A percentile compares a stretch with the other conserved stretches of the same genome.
Evolutionary conservation across 441 rosid species (phyloP).

Genomic region (Jatropha multifida): DNA sequence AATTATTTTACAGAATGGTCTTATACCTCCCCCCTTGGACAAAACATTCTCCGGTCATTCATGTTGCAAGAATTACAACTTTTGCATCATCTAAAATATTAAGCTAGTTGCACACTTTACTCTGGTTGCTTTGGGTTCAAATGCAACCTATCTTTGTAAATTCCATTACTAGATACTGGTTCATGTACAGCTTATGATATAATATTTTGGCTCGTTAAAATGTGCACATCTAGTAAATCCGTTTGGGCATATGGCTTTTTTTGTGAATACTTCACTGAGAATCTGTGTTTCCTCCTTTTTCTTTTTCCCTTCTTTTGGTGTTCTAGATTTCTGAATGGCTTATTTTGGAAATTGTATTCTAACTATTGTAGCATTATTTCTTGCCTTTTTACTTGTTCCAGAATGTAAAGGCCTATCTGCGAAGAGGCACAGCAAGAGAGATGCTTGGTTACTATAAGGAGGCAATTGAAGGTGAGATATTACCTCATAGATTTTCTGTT

Average conservation of each 20-base stretch:
- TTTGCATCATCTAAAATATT: too few relatives aligned
- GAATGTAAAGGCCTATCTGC: constrained; percentile 87
- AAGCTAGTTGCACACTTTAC: not conserved
- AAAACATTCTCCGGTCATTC: not conserved
- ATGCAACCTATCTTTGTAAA: not conserved
- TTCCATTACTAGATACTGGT: not conserved
- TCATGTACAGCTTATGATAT: not conserved
- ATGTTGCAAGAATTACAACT: not conserved
- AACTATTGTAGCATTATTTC: not conserved
- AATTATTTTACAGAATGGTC: not conserved
- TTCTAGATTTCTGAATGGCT: not conserved
- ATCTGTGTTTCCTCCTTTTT: not conserved
- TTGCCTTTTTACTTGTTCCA: constrained; percentile 29
- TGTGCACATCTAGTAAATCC: not conserved
- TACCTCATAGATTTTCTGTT: not conserved
- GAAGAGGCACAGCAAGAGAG: constrained; percentile 97
- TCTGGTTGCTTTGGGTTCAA: not conserved
- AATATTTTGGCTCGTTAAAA: not conserved
- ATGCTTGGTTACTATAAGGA: constrained; percentile 73
- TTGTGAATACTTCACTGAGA: not conserved
- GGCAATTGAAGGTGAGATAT: constrained; percentile 72
- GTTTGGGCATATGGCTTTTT: not conserved
- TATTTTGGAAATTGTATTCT: not conserved
- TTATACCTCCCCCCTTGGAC: not conserved
- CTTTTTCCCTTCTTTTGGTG: not conserved